Evolutionary conservation across 306 rosid species (phyloP).

Genomic region (Vicia villosa): DNA sequence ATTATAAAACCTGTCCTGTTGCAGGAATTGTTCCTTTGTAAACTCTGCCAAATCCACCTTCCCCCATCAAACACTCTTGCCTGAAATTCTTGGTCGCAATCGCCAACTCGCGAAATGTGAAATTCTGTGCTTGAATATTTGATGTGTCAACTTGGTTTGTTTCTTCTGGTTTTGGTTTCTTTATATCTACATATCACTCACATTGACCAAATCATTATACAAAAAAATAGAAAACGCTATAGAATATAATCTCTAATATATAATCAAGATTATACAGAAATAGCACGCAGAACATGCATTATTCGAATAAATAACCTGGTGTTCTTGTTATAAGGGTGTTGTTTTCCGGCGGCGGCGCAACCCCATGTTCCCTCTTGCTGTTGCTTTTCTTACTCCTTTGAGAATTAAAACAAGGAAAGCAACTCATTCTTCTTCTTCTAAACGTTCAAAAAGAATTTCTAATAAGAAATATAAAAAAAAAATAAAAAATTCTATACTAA

Average conservation of each 20-base stretch:
- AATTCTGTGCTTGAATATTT: constrained; percentile 62
- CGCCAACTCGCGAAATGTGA: constrained; percentile 87
- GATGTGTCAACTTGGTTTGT: constrained; percentile 44
- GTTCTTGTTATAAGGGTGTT: constrained; percentile 34
- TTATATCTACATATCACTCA: constrained; percentile 40
- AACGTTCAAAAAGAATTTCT: not conserved
- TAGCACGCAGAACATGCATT: too few relatives aligned
- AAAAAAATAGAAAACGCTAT: too few relatives aligned
- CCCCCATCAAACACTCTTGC: constrained; percentile 81
- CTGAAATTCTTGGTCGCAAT: constrained; percentile 87
- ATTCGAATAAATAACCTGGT: constrained; percentile 33
- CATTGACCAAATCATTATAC: too few relatives aligned
- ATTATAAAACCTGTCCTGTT: constrained; percentile 60
- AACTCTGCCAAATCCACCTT: constrained; percentile 94
- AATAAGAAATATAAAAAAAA: not conserved
- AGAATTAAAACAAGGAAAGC: constrained; percentile 80
- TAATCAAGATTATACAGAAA: too few relatives aligned
- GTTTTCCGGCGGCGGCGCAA: constrained; percentile 14
- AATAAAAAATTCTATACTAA: not conserved
- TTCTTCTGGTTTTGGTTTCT: constrained; percentile 42
- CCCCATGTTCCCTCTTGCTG: constrained; percentile 46
- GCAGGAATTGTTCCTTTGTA: constrained; percentile 73
- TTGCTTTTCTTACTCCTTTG: constrained; percentile 53
- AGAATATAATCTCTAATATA: too few relatives aligned
- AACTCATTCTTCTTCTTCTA: constrained; percentile 53